phyloP scores from a whole-genome alignment of 371 early-diverging fungal species.

The Mucor mucedo region DNA sequence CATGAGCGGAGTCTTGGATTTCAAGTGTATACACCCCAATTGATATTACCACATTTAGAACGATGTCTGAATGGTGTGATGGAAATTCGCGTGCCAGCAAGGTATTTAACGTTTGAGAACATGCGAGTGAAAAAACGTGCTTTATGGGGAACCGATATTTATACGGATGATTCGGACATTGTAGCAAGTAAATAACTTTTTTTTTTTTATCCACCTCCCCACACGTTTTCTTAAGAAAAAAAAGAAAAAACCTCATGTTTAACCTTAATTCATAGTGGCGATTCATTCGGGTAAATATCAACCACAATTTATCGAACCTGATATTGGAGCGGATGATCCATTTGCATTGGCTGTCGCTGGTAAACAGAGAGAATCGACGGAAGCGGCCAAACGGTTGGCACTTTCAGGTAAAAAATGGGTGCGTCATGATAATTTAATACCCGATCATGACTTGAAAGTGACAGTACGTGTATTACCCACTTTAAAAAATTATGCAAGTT shows the following conservation, averaged over 20 bases:
- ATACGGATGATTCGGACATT: constrained; percentile 88
- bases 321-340: constrained; percentile 32
- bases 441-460: constrained; percentile 68
- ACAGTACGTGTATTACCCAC: constrained; percentile 78
- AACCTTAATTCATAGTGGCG: constrained; percentile 30
- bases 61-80: constrained; percentile 57
- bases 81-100: constrained; percentile 61
- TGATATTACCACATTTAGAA: constrained; percentile 57
- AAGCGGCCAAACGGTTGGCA: constrained; percentile 28
- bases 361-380: constrained; percentile 25
- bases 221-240: too few relatives aligned
- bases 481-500: constrained; percentile 71
- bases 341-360: constrained; percentile 40
- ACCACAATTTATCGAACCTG: constrained; percentile 34
- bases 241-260: too few relatives aligned
- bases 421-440: constrained; percentile 18
- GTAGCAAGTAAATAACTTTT: constrained; percentile 69
- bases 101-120: constrained; percentile 62
- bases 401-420: constrained; percentile 27
- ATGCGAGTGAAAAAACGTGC: constrained; percentile 61
- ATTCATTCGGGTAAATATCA: constrained; percentile 51
- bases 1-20: constrained; percentile 55
- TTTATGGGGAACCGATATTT: constrained; percentile 88
- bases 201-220: background rate
- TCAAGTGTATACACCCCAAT: constrained; percentile 53